phyloP scores from a whole-genome alignment of 192 early-diverging fungal genomes.

The Backusella tarrabulga region DNA sequence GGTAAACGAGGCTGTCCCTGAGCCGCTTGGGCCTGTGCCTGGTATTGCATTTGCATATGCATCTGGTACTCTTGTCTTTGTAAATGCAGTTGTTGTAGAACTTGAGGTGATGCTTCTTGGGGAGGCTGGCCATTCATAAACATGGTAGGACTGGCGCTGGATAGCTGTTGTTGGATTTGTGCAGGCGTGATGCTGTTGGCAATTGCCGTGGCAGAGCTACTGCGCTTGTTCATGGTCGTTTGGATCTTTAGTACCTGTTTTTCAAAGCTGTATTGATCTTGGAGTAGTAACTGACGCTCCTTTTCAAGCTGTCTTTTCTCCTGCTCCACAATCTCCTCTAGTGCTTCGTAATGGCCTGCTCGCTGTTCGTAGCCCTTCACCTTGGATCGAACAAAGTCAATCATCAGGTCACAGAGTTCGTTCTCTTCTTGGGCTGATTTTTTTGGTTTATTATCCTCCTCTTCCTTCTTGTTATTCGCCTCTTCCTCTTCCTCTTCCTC shows the following conservation, averaged over 20 bases:
- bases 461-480: neutral
- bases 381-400: slow-evolving; percentile 79
- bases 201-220: neutral
- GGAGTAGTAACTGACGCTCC: slow-evolving; percentile 56
- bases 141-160: slow-evolving; percentile 4
- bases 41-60: slow-evolving; percentile 15
- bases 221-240: neutral
- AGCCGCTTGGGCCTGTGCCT: neutral
- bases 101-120: neutral
- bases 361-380: slow-evolving; percentile 78
- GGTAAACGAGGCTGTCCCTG: neutral
- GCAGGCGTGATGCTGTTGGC: slow-evolving; percentile 18
- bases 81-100: slow-evolving; percentile 5
- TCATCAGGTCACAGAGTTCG: slow-evolving; percentile 68
- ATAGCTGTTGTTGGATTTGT: slow-evolving; percentile 19
- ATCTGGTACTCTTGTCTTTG: slow-evolving; percentile 10
- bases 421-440: slow-evolving; percentile 74
- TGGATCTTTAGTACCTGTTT: slow-evolving; percentile 24
- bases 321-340: slow-evolving; percentile 82
- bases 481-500: neutral
- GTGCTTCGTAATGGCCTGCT: slow-evolving; percentile 88
- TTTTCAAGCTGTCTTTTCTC: slow-evolving; percentile 82
- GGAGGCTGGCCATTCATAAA: slow-evolving; percentile 5
- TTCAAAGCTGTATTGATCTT: slow-evolving; percentile 55
- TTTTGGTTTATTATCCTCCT: slow-evolving; percentile 9